A percentile compares a stretch with the other conserved stretches of the same genome.
phyloP scores from a whole-genome alignment of 108 stramenopile species.

The Bacterosira constricta region DNA sequence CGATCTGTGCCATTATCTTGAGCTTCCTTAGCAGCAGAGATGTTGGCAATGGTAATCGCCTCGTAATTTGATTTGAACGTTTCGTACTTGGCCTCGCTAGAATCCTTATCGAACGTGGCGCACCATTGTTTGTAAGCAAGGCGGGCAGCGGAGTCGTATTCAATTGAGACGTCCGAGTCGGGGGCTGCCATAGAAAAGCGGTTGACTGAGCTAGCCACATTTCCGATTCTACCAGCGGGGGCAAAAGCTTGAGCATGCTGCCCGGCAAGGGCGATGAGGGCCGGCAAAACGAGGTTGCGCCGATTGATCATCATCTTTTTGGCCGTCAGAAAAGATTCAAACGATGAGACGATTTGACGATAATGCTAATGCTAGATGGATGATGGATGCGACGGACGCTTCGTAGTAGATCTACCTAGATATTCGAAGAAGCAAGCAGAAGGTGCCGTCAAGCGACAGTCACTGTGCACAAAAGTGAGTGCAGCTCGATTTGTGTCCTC shows the following conservation, averaged over 20 bases:
- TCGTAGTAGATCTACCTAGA: too few species aligned
- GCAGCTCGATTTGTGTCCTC: too few species aligned
- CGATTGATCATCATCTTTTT: constrained; percentile 47
- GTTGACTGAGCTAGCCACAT: background rate
- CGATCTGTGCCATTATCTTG: constrained; percentile 57
- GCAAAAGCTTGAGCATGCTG: constrained; percentile 51
- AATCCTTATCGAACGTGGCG: constrained; percentile 57
- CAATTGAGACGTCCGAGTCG: constrained; percentile 65
- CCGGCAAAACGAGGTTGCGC: constrained; percentile 49
- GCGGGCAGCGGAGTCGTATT: constrained; percentile 84
- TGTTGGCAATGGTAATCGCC: constrained; percentile 79
- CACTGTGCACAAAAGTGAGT: too few species aligned
- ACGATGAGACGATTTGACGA: too few species aligned
- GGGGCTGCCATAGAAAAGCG: constrained; percentile 36
- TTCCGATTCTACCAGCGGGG: constrained; percentile 23
- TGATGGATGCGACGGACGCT: too few species aligned
- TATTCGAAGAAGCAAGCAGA: too few species aligned
- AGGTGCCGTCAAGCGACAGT: too few species aligned
- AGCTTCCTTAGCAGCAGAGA: constrained; percentile 74
- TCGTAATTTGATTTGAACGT: constrained; percentile 81
- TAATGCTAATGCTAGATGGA: too few species aligned
- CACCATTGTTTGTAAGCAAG: constrained; percentile 85
- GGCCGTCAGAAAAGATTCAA: too few species aligned
- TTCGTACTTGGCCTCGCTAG: constrained; percentile 54
- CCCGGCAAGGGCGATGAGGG: constrained; percentile 50